Base-by-base conservation (phyloP, 1,284 basidiomycete genomes). In the Puccinia novopanici region DNA sequence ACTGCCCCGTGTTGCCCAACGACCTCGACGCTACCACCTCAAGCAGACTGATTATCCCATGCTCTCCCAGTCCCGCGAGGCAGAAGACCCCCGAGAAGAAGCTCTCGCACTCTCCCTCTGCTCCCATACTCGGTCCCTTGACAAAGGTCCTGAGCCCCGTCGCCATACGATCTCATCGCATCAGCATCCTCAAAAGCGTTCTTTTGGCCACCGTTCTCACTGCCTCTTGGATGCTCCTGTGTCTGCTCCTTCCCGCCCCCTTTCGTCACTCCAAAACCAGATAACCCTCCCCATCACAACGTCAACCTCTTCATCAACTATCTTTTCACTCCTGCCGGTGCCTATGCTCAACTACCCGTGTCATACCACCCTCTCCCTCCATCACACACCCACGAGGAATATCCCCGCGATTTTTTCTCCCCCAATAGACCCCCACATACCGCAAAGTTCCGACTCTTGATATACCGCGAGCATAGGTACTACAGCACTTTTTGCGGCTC, bases 121-220 rank as follows among this genome's bases (percentile, higher is more conserved):
- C 68, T 37, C 48, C 68, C 19, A 71, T 71, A 34, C 54, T 54
- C 30, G 68, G 52, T 17, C 68, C 48, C 19, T 71, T 71, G 48
- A 71, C 68, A 4, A 30, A 37, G 30, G 52, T 71, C 22, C 19
- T 71, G 52, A 54, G 45, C 34, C 68, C 68, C 30, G 50, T 71
- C 27, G 42, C 68, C n/a, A 71, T 71, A 50, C 30, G 34, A 40
- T 52, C 68, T 3, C 68, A 52, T 71, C 68, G 68, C 34, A 4
- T 71, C 27, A 71, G 48, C 8, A 54, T 71, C 9, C 52, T 71
- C 48, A 71, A 71, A 27, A 71, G 68, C 37, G 45, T 54, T 3
- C 34, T 54, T 34, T 54, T 71, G 34, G 68, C 68, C 15, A 71
- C 68, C 13, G 5, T 50, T 34, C 30, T 71, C 19, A 71, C 68